Evolutionary conservation across 192 early-diverging fungal genomes (phyloP), one percentile per base, ranked within the genome.

Genomic region (Entrophospora sp.): DNA sequence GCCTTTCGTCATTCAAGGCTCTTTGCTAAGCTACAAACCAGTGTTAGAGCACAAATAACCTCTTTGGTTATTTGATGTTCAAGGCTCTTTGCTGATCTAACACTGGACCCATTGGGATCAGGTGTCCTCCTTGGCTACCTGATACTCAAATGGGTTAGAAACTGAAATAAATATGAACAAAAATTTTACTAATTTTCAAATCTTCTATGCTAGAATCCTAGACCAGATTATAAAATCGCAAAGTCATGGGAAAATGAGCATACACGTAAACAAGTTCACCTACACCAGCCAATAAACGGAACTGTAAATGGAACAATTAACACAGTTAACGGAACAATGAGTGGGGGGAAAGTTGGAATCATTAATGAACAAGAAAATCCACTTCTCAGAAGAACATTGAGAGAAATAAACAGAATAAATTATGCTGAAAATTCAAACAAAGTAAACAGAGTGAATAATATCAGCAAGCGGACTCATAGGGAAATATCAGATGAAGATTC

Each of bases 251-350:
- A 61, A 61, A 61, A 61, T 5, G 25, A 61, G 1, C 25, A 38
- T 61, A n/a, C 58, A 31, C 38, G 16, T 1, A 61, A 61, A 61
- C 24, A 61, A 61, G 28, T 44, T 13, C 37, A 61, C n/a, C 2
- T 61, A 25, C 38, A 61, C 38, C 24, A 61, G n/a, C 58, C 37
- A 43, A 56, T 56, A 20, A 34, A 30, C n/a, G 49, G 53, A 55
- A 56, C 53, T 35, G 7, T 56, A 35, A 56, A 56, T 34, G 53
- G 53, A 14, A 22, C 53, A 36, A 31, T 52, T 52, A 52, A 52
- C 28, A 52, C 49, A 30, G n/a, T 55, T 55, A 56, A 56, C 6
- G 53, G 53, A 53, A 30, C 16, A 32, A 53, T 53, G 0, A 53
- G n/a, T 32, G 30, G 18, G 6, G 32, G n/a, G 27, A 36, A 36